Evolutionary conservation across 2,329 filamentous ascomycete species (phyloP).

Genomic region (Parastagonospora avenae): DNA sequence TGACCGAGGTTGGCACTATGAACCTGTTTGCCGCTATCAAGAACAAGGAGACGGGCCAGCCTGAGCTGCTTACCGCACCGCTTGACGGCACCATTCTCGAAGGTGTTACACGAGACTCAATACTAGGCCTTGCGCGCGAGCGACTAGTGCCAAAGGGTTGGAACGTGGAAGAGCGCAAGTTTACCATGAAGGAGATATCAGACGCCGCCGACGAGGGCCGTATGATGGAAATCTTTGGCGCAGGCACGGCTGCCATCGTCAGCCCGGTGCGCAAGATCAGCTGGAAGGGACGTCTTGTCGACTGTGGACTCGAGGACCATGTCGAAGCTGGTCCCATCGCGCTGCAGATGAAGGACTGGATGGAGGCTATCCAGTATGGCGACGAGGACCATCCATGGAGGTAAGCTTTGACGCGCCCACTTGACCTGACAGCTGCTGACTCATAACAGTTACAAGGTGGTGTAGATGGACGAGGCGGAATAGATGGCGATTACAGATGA

Average conservation of each 20-base stretch:
- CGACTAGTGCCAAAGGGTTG: constrained; percentile 83
- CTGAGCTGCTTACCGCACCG: constrained; percentile 92
- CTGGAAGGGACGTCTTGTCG: constrained; percentile 81
- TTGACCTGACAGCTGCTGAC: constrained; percentile 20
- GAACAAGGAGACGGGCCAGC: constrained; percentile 85
- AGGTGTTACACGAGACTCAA: constrained; percentile 90
- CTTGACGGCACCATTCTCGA: constrained; percentile 96
- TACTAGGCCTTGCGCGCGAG: constrained; percentile 85
- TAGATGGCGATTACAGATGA: constrained; percentile 6
- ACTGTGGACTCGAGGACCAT: constrained; percentile 79
- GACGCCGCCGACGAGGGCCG: constrained; percentile 84
- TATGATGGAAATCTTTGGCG: constrained; percentile 89
- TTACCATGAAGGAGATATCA: constrained; percentile 84
- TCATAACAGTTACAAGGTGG: constrained; percentile 33
- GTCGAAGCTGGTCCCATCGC: constrained; percentile 90
- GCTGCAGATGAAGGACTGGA: constrained; percentile 91
- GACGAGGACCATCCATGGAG: constrained; percentile 88
- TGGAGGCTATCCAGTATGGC: constrained; percentile 93
- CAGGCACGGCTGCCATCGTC: constrained; percentile 93
- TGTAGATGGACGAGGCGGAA: constrained; percentile 6
- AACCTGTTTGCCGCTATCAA: constrained; percentile 91
- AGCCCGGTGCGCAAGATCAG: constrained; percentile 87
- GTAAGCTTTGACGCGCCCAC: constrained; percentile 51
- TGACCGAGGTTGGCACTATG: constrained; percentile 99
- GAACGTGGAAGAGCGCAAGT: constrained; percentile 86